A percentile compares a stretch with the other conserved stretches of the same genome.
Conservation (phyloP, 768 basidiomycete species). For the Pilatotrama ljubarskyi region DNA sequence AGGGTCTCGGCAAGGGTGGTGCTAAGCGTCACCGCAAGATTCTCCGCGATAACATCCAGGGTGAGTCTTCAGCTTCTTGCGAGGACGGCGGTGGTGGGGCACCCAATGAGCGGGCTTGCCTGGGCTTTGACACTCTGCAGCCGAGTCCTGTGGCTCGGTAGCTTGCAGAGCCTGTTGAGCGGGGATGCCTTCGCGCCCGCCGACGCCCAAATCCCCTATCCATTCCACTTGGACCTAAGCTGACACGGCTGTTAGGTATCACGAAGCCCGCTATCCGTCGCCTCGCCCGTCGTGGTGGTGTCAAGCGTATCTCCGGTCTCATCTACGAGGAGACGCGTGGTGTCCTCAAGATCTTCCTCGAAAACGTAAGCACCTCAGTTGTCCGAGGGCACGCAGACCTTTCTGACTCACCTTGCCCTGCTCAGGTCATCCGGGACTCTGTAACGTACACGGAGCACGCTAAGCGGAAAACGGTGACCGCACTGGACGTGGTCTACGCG, state of each 20-base stretch:
- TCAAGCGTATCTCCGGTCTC: constrained; percentile 59
- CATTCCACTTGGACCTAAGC: neutral
- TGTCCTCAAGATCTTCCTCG: constrained; percentile 56
- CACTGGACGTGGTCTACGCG: constrained; percentile 51
- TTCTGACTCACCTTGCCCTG: neutral
- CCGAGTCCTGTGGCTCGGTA: neutral
- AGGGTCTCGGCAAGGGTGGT: constrained; percentile 80
- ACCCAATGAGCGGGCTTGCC: neutral
- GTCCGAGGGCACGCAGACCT: neutral
- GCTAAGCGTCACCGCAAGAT: constrained; percentile 82
- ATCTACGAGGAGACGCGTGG: constrained; percentile 71
- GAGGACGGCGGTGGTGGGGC: neutral
- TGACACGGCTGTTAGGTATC: constrained; percentile 39
- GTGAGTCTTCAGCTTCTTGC: constrained; percentile 36
- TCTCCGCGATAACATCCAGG: constrained; percentile 81
- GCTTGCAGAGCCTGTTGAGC: neutral
- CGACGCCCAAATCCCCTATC: too few relatives aligned
- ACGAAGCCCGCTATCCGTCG: constrained; percentile 65
- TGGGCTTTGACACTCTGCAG: neutral
- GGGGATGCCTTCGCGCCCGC: too few relatives aligned
- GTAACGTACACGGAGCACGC: constrained; percentile 74
- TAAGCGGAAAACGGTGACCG: constrained; percentile 50
- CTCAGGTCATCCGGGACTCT: constrained; percentile 58
- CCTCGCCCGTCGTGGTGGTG: constrained; percentile 66
- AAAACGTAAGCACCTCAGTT: constrained; percentile 35